These are phyloP conservation scores for Rhynchosporium secalis DNA, from an alignment of 2,329 filamentous ascomycete species.

Conservation along the genomic window DNA sequence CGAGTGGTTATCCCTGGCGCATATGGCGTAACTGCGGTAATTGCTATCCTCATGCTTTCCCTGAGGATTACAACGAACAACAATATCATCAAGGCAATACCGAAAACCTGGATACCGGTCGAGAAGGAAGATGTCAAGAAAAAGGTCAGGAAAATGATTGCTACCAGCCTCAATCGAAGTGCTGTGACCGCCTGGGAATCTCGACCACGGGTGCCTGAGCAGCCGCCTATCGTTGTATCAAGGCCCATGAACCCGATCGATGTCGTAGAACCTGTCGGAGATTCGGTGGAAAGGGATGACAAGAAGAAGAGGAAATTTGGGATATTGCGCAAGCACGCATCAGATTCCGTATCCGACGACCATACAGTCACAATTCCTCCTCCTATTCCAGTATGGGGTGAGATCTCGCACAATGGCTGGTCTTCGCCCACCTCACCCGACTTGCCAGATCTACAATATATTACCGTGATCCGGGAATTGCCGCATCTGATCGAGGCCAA, in stretches of 20 bases:
- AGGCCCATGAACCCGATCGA: constrained; percentile 36
- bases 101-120: constrained; percentile 81
- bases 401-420: constrained; percentile 88
- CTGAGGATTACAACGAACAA: constrained; percentile 85
- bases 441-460: constrained; percentile 79
- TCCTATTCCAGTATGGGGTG: constrained; percentile 62
- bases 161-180: constrained; percentile 70
- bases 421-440: constrained; percentile 74
- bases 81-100: constrained; percentile 76
- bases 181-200: constrained; percentile 79
- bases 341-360: constrained; percentile 26
- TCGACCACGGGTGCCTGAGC: constrained; percentile 59
- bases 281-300: constrained; percentile 13
- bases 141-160: constrained; percentile 74
- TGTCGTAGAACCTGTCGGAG: constrained; percentile 27
- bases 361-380: constrained; percentile 30
- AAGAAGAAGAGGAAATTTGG: constrained; percentile 15
- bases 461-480: constrained; percentile 76
- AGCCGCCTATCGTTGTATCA: constrained; percentile 35
- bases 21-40: constrained; percentile 70
- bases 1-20: constrained; percentile 77
- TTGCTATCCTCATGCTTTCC: constrained; percentile 76
- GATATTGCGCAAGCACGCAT: constrained; percentile 15
- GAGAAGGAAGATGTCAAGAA: constrained; percentile 80
- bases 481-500: constrained; percentile 90